Evolutionary conservation across 139 green algal species (phyloP), one percentile per base, ranked within the genome.

Genomic region (Coelastrella sp.): DNA sequence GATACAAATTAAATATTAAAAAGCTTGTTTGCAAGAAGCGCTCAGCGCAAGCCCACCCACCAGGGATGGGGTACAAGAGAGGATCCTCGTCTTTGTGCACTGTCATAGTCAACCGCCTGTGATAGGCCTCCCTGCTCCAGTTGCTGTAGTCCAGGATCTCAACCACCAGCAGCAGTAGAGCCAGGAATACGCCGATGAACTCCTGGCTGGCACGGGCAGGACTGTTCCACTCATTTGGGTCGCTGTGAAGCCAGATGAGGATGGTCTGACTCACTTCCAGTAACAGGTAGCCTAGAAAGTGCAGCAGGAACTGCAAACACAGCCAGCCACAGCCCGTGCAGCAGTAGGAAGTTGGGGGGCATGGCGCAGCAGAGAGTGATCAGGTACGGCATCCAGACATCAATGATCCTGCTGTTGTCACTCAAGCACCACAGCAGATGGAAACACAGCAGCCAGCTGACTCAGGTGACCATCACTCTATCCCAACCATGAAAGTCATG

Each of bases 31-130:
- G n/a, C n/a, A n/a, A 49, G 3, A 49, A 49, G 35, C 35, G 35
- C 35, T 49, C 35, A 49, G 35, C 35, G 35, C 35, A 49, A 49
- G 35, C 35, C 15, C 57, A 7, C 91, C 12, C 72, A 94, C 93
- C 93, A n/a, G 93, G 93, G 8, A 95, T 93, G 73, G 92, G 90
- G 87, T 93, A 95, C 56, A 95, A 89, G 9, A 89, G 90, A 19
- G 92, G 92, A 11, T 83, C 72, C 76, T 92, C 92, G 27, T 91
- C 84, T n/a, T 89, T 66, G 12, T 87, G 87, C 1, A 87, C 82
- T 57, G 91, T 92, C 87, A 93, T 94, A 7, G 92, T 79, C 59
- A 90, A 84, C 20, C 91, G 89, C 65, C 93, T 80, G 84, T 63
- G 80, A 76, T 90, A 93, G 27, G 87, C 80, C 63, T 87, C 89